phyloP scores from a whole-genome alignment of 2,329 filamentous ascomycete species.

The Fusarium paranaense region DNA sequence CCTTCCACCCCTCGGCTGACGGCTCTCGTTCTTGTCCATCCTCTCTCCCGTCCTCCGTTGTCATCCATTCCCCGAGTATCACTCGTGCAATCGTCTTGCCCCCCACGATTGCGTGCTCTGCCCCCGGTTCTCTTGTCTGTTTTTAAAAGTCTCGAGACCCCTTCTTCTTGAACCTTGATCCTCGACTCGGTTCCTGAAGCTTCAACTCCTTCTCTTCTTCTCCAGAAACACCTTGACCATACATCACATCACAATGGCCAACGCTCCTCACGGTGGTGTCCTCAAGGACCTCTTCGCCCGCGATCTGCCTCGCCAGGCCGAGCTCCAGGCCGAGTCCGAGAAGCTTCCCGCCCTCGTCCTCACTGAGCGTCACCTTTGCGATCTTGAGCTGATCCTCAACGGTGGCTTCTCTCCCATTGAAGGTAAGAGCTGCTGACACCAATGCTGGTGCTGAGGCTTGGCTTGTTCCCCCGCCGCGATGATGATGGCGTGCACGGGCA shows the following conservation, averaged over 20 bases:
- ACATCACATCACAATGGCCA: conserved; percentile 65
- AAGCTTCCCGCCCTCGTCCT: conserved; percentile 85
- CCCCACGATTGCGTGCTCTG: conserved; percentile 50
- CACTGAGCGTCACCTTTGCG: conserved; percentile 94
- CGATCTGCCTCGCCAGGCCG: conserved; percentile 83
- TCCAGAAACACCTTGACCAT: conserved; percentile 11
- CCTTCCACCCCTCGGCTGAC: conserved; percentile 12
- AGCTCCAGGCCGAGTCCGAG: conserved; percentile 88
- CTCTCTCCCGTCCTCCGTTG: conserved; percentile 13
- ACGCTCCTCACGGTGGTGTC: conserved; percentile 86
- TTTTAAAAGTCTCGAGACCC: conserved; percentile 17
- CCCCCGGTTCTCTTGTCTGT: conserved; percentile 20
- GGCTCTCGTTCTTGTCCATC: conserved; percentile 9
- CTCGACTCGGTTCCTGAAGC: conserved; percentile 11
- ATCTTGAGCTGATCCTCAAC: conserved; percentile 96
- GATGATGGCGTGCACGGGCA: conserved; percentile 31
- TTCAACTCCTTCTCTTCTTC: conserved; percentile 8
- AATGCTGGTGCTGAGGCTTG: neutral
- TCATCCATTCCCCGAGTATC: conserved; percentile 17
- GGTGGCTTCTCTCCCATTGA: conserved; percentile 98
- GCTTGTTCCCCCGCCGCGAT: conserved; percentile 12
- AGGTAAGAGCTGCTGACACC: conserved; percentile 68
- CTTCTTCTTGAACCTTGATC: conserved; percentile 15
- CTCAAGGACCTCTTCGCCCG: conserved; percentile 98
- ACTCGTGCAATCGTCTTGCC: conserved; percentile 35